Base-by-base conservation (phyloP, 768 basidiomycete genomes). In the Hypholoma fasciculare region DNA sequence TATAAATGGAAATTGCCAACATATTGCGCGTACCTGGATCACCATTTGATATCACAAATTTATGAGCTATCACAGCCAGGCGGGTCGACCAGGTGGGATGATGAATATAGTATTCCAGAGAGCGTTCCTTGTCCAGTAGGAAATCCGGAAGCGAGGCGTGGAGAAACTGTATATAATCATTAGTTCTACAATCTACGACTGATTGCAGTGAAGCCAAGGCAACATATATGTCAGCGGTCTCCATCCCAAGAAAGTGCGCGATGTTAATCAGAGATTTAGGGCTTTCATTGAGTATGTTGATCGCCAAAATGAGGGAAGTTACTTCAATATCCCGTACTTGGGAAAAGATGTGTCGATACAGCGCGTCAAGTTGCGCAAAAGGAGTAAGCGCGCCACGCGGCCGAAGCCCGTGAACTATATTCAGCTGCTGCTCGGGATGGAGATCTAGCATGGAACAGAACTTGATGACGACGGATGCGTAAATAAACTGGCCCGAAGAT, bases 71-170 rank as follows among this genome's bases (percentile, higher is more conserved):
- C 23, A 23, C 23, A 23, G 23, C 23, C 23, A 23, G 23, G 23
- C 23, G 23, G 23, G 23, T 23, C 23, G 23, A 23, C 23, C 23
- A 23, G 23, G 23, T 23, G 23, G 23, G 23, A 23, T 4, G 23
- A 39, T 57, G 27, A 11, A 63, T 49, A 19, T 52, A 52, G 37
- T 49, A 53, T 8, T 55, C 17, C 27, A 43, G 49, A 16, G 62
- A 57, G 8, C 62, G 47, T 14, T 8, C 9, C 7, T 30, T 2
- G 37, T 63, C 62, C 36, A 60, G 16, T 12, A 59, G 19, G 37
- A 59, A 63, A 47, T 63, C 58, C 4, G 55, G 19, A 9, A 63
- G 46, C 13, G 61, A 57, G 4, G 55, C 34, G 46, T 63, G 58
- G 17, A 57, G 46, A 17, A 63, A 30, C 27, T 50, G 52, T 37